Base-by-base conservation (phyloP, 208 protist species). In the Acanthamoeba triangularis region DNA sequence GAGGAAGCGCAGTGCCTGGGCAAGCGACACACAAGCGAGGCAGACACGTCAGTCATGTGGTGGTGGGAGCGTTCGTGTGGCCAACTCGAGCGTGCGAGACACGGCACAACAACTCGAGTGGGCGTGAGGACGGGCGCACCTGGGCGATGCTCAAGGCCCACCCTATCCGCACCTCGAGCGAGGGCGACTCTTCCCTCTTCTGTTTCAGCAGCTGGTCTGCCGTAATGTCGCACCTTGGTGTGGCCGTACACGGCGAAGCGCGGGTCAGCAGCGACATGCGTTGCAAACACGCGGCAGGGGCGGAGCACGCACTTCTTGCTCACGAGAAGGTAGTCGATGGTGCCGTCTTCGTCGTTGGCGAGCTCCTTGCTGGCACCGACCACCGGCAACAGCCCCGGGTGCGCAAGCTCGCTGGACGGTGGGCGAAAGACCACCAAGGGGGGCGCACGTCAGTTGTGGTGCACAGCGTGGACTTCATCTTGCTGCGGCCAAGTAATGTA, bases 1-100 rank as follows among this genome's bases (percentile, higher is more conserved):
- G n/a, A 84, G 76, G 41, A 84, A 84, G 20, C 54, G 76, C 8
- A 84, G 76, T 4, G 76, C 76, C 76, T 84, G 76, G 76, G 16
- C 7, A 13, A 14, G 49, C 7, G 49, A 14, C 49, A 52, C 7
- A 52, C 6, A 82, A 49, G 28, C 10, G 72, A 25, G 35, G 3
- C 16, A 4, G 10, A 84, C 18, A 20, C 41, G 10, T 84, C 7
- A 47, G 76, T 13, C 14, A 33, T 3, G 35, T 78, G 69, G 52
- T 30, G 63, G n/a, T 69, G 28, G 7, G n/a, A 69, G 28, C 6
- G n/a, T 69, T 7, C 6, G 63, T 69, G 5, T n/a, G n/a, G n/a
- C n/a, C n/a, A n/a, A n/a, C n/a, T n/a, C n/a, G n/a, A n/a, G n/a
- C n/a, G n/a, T n/a, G n/a, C n/a, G n/a, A n/a, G n/a, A n/a, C n/a